Conservation (phyloP, 1,139 yeast species). For the Candida buenavistaensis region DNA sequence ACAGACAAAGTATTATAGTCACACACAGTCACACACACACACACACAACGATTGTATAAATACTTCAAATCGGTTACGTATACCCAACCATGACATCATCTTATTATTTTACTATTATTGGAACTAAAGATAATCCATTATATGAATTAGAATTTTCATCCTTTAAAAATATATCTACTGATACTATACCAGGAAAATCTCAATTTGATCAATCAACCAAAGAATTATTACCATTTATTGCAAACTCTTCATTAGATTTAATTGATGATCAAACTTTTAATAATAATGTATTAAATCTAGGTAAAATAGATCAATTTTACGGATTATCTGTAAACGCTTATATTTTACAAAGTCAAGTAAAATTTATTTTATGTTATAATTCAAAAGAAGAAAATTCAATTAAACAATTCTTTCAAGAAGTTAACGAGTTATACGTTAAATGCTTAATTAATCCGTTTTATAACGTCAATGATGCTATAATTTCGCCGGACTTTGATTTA, state of each 20-base stretch:
- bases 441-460: conserved; percentile 87
- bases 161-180: conserved; percentile 36
- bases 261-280: conserved; percentile 90
- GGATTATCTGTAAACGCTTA: conserved; percentile 79
- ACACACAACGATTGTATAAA: no score
- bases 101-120: conserved; percentile 84
- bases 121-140: conserved; percentile 81
- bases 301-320: conserved; percentile 82
- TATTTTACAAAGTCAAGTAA: conserved; percentile 85
- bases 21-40: no score
- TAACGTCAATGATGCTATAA: conserved; percentile 70
- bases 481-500: conserved; percentile 73
- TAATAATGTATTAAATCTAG: conserved; percentile 61
- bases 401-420: conserved; percentile 79
- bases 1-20: no score
- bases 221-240: conserved; percentile 83
- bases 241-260: conserved; percentile 85
- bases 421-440: conserved; percentile 86
- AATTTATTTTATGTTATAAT: conserved; percentile 71
- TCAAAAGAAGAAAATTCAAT: conserved; percentile 68
- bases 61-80: no score
- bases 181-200: conserved; percentile 58
- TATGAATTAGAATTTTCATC: conserved; percentile 89
- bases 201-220: conserved; percentile 69
- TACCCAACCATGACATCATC: conserved; percentile 39